Evolutionary conservation across 2,329 filamentous ascomycete genomes (phyloP).

Genomic region (Phialemonium atrogriseum): DNA sequence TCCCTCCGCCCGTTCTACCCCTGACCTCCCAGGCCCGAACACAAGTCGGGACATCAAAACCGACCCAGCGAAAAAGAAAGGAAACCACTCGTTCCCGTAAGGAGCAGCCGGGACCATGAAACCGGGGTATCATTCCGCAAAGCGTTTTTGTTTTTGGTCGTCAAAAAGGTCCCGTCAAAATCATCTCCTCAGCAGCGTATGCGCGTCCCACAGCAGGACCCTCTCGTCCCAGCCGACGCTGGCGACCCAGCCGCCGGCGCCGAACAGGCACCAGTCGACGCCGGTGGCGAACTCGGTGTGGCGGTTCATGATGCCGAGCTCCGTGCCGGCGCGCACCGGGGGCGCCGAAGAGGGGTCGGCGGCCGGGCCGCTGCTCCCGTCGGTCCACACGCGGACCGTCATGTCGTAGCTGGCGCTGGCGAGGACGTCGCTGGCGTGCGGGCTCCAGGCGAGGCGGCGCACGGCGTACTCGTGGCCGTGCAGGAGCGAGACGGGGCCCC

Average conservation of each 20-base stretch:
- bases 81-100: too few relatives aligned
- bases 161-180: too few relatives aligned
- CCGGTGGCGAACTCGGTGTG: slow-evolving; percentile 97
- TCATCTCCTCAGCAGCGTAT: slow-evolving; percentile 29
- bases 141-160: too few relatives aligned
- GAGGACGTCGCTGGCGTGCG: slow-evolving; percentile 81
- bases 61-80: too few relatives aligned
- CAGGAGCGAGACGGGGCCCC: slow-evolving; percentile 65
- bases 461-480: slow-evolving; percentile 88
- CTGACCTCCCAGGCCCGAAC: too few relatives aligned
- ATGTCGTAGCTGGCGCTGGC: slow-evolving; percentile 94
- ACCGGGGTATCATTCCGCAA: too few relatives aligned
- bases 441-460: slow-evolving; percentile 79
- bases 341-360: slow-evolving; percentile 17
- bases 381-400: slow-evolving; percentile 91
- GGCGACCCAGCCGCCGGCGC: slow-evolving; percentile 89
- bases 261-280: slow-evolving; percentile 97
- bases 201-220: slow-evolving; percentile 86
- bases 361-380: slow-evolving; percentile 43
- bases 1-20: too few relatives aligned
- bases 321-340: slow-evolving; percentile 47
- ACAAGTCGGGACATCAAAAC: too few relatives aligned
- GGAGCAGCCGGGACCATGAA: too few relatives aligned
- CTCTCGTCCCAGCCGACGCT: slow-evolving; percentile 92
- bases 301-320: slow-evolving; percentile 79